Base-by-base conservation (phyloP, 2,329 filamentous ascomycete species). In the Eutypella sp. region DNA sequence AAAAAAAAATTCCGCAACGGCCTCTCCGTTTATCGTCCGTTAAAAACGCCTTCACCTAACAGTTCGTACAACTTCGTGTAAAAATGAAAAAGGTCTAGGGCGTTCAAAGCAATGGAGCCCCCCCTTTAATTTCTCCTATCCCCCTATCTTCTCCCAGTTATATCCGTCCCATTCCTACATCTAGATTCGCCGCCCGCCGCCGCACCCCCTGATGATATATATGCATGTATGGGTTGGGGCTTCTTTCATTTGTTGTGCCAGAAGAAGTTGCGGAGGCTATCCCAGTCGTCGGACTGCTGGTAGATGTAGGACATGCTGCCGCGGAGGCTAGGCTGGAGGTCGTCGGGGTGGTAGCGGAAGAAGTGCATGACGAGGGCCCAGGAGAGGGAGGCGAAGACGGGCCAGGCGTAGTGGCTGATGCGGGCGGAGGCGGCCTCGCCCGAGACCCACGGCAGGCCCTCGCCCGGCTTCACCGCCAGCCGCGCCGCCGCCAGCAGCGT, bases 261-360 rank as follows among this genome's bases (percentile, higher is more conserved):
- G 18, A 96, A 60, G 59, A 97, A 82, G 55, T 85, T 97, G 66
- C 85, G 74, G 63, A 96, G 73, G 33, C 85, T 87, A 62, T 95
- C 87, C 89, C 92, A 99, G 48, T 87, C 77, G 61, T 96, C 87
- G 53, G 87, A 89, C 67, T 97, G 87, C 48, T 82, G 77, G 65
- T 92, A 99, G 74, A 99, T 96, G 63, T 99, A 99, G 58, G 82
- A 88, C 93, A 99, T 99, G 72, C 90, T 96, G 69, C 84, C 91
- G 66, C 89, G 80, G 74, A 99, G 70, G 67, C 91, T 96, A 49
- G 84, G 82, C 76, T 96, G 93, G 63, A 99, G 78, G 46, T 87
- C 89, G 59, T 95, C 89, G 5, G 93, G 90, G 71, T 97, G 84
- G 79, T 87, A 88, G 58, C 87, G 81, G 74, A 96, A 99, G 50